Conservation (phyloP, 202 grass and related monocot genomes). For the Brachypodium distachyon region DNA sequence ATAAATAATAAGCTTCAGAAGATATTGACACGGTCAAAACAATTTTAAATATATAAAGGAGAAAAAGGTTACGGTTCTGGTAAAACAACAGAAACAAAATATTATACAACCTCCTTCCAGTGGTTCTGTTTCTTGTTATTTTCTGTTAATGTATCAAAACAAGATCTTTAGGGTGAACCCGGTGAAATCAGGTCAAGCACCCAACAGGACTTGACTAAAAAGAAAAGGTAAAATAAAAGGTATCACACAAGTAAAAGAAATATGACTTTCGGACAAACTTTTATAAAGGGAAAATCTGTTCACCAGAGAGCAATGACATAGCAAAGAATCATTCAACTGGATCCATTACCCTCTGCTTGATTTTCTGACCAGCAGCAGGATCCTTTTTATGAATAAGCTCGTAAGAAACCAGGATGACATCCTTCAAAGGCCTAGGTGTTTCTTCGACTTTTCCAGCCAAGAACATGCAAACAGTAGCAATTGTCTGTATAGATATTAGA, state of each 20-base stretch:
- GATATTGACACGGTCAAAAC: neutral
- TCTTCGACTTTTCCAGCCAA: conserved; percentile 98
- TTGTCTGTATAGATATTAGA: conserved; percentile 50
- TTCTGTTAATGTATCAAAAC: neutral
- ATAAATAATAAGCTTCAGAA: neutral
- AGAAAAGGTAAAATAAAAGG: neutral
- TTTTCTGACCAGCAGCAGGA: conserved; percentile 68
- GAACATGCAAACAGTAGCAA: conserved; percentile 94
- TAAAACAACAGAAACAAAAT: neutral
- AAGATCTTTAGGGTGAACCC: neutral
- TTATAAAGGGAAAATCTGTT: neutral
- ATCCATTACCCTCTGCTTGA: conserved; percentile 74
- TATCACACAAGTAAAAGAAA: neutral
- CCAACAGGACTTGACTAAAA: neutral
- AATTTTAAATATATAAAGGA: neutral
- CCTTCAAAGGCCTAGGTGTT: conserved; percentile 77
- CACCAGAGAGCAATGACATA: neutral
- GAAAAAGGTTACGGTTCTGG: neutral
- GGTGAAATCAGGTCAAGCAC: neutral
- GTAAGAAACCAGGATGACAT: conserved; percentile 81
- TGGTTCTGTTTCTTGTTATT: neutral
- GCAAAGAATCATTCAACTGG: neutral
- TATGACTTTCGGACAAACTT: neutral
- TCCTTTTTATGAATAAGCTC: conserved; percentile 90
- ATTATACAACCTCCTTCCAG: neutral